Evolutionary conservation across 1,284 basidiomycete genomes (phyloP).

Genomic region (Rhodotorula sp.): DNA sequence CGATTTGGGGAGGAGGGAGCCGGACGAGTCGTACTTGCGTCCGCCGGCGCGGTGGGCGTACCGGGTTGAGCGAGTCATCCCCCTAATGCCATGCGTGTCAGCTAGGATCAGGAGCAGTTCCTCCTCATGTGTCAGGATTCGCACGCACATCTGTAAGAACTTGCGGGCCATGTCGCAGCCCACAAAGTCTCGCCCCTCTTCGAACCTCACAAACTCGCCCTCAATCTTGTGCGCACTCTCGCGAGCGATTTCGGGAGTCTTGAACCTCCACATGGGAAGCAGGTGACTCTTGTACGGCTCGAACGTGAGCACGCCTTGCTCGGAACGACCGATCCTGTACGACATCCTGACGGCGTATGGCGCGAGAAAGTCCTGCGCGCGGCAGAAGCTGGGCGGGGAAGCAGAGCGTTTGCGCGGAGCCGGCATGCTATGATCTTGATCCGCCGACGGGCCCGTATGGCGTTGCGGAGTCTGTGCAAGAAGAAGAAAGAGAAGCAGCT

Average conservation of each 20-base stretch:
- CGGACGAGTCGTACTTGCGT: constrained; percentile 20
- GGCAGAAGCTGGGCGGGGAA: not conserved
- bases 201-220: constrained; percentile 10
- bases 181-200: constrained; percentile 14
- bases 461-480: not conserved
- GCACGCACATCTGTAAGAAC: constrained; percentile 28
- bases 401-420: not conserved
- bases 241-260: constrained; percentile 7
- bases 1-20: constrained; percentile 11
- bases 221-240: constrained; percentile 4
- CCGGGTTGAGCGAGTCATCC: constrained; percentile 24
- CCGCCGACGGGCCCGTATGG: not conserved
- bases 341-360: not conserved
- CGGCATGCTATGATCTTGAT: not conserved
- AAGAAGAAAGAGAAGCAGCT: too few species aligned
- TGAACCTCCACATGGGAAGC: constrained; percentile 28
- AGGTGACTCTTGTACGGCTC: constrained; percentile 30
- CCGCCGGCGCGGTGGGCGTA: constrained; percentile 31
- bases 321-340: constrained; percentile 26
- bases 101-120: not conserved
- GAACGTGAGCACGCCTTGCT: constrained; percentile 29
- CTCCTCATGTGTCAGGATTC: too few species aligned
- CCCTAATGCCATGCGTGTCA: not conserved
- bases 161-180: constrained; percentile 27
- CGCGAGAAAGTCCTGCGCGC: not conserved